Percentiles rank a stretch among this genome's conserved stretches.
phyloP scores from a whole-genome alignment of 371 early-diverging fungal species.

The Lichtheimia ramosa region DNA sequence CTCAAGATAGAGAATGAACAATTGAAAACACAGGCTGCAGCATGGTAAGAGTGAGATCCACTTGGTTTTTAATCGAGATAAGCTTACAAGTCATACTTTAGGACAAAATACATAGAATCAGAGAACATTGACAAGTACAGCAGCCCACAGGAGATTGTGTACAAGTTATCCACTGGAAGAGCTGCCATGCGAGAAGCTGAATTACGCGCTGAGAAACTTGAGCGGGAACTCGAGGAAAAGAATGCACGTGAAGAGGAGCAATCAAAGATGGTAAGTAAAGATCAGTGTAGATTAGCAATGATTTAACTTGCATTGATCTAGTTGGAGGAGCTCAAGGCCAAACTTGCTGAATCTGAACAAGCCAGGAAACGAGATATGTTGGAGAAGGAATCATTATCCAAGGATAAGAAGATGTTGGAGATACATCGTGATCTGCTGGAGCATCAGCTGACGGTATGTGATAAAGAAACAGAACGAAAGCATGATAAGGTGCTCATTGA shows the following conservation, averaged over 20 bases:
- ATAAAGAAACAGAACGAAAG: background rate
- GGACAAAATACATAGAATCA: background rate
- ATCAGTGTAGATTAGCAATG: background rate
- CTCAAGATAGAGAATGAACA: background rate
- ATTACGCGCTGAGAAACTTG: background rate
- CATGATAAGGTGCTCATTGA: background rate
- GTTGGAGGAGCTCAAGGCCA: conserved; percentile 10
- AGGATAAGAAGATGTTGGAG: conserved; percentile 31
- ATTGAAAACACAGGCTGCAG: background rate
- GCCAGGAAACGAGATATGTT: conserved; percentile 8
- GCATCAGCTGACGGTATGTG: conserved; percentile 49
- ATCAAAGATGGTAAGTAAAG: background rate
- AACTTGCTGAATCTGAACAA: conserved; percentile 13
- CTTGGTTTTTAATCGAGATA: background rate
- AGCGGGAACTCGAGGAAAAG: background rate
- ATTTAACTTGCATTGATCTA: background rate
- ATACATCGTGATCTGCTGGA: conserved; percentile 53
- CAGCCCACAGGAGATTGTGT: background rate
- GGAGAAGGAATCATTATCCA: conserved; percentile 7
- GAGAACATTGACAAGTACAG: background rate
- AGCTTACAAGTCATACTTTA: background rate
- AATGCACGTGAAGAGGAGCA: background rate
- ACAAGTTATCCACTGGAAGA: background rate
- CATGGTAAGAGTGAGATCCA: background rate
- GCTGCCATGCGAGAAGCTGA: background rate